Base-by-base conservation (phyloP, 257 asterid genomes). In the Handroanthus guayacan region DNA sequence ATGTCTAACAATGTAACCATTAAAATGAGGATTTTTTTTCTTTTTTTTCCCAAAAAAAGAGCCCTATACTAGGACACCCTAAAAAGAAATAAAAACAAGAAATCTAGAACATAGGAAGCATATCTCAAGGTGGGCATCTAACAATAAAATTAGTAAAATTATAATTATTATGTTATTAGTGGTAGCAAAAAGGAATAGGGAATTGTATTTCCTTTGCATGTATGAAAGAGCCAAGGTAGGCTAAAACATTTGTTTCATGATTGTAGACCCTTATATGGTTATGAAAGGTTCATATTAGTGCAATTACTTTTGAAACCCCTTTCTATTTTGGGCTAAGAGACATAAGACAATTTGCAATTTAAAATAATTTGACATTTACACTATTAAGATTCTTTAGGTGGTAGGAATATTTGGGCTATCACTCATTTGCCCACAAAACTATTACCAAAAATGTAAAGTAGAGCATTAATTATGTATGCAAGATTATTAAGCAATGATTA, bases 241-340 rank as follows among this genome's bases (percentile, higher is more conserved):
- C 75, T 69, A 44, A 72, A 71, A 77, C 45, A 37, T 71, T 50
- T 75, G n/a, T 72, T 71, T 70, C 76, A 52, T 14, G 39, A 61
- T 74, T 38, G 20, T 55, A 13, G 18, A 50, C 71, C 75, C 52
- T 62, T 67, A 61, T 62, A 48, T 62, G 1, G 78, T 72, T 65
- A 58, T 56, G 67, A 57, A 47, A 48, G 69, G 51, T 48, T 34
- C 51, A 68, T 18, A 14, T 47, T 57, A 69, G 62, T 63, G 70
- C 71, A 45, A 45, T 25, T 45, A 5, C 72, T 64, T 70, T 51
- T 1, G 51, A 36, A 17, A 31, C 12, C 3, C 13, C 47, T 71
- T 80, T 67, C 87, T 67, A 72, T 74, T 69, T 85, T 82, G 70
- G 83, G 87, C 81, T 78, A 71, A 13, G 71, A 13, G 82, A 62